Percentiles rank a stretch among this genome's conserved stretches.
These are phyloP conservation scores for Rutstroemia sydowiana DNA, from an alignment of 2,329 filamentous ascomycete species.

Conservation along the genomic window DNA sequence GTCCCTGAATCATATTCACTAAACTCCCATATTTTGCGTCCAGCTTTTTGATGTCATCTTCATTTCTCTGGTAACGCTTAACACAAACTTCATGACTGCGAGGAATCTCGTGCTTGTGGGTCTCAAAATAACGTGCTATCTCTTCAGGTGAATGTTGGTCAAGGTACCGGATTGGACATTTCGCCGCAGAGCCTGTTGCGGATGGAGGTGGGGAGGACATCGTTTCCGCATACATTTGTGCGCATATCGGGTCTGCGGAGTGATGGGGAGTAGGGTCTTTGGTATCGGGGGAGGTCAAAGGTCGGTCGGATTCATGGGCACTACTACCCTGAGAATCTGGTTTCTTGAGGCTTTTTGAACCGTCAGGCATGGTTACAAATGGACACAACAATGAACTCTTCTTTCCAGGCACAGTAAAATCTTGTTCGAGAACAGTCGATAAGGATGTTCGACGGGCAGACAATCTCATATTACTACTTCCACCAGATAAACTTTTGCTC, in stretches of 20 bases:
- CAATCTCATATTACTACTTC: conserved; percentile 33
- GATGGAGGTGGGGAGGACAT: conserved; percentile 37
- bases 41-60: conserved; percentile 76
- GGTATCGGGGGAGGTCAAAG: conserved; percentile 24
- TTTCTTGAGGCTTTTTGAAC: conserved; percentile 16
- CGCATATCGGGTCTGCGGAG: conserved; percentile 54
- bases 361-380: conserved; percentile 44
- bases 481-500: conserved; percentile 34
- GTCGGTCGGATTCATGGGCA: conserved; percentile 21
- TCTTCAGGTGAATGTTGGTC: conserved; percentile 91
- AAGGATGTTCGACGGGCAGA: conserved; percentile 45
- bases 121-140: conserved; percentile 87
- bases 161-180: conserved; percentile 88
- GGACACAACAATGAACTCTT: conserved; percentile 76
- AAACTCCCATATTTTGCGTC: conserved; percentile 85
- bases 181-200: conserved; percentile 47
- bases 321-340: conserved; percentile 16
- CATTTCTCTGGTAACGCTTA: conserved; percentile 79
- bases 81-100: conserved; percentile 91
- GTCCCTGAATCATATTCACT: conserved; percentile 87
- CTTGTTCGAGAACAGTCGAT: conserved; percentile 69
- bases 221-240: conserved; percentile 55
- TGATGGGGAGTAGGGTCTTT: conserved; percentile 41
- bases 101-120: conserved; percentile 89
- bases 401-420: conserved; percentile 82